Conservation (phyloP, 192 early-diverging fungal species). For the Thoreauomyces humboldtii region DNA sequence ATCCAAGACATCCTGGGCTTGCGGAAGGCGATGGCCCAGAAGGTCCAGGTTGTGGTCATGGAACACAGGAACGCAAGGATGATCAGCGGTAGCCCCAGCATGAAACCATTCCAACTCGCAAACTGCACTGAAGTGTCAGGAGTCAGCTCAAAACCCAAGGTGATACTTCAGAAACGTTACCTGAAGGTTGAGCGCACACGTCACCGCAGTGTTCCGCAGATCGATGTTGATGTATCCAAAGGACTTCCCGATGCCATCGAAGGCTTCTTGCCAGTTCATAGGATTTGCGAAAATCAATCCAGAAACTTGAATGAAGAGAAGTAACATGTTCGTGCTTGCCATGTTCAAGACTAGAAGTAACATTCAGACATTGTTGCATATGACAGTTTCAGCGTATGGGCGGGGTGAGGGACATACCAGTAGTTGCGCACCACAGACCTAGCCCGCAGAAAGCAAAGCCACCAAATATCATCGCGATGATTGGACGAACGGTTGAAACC, state of each 20-base stretch:
- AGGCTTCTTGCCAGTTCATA: slow-evolving; percentile 9
- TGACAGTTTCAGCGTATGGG: not conserved
- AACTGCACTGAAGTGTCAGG: too few relatives aligned
- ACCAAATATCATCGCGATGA: not conserved
- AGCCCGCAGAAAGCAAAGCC: slow-evolving; percentile 6
- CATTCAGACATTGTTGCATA: not conserved
- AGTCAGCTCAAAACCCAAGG: too few relatives aligned
- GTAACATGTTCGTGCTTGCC: slow-evolving; percentile 2
- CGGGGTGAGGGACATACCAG: not conserved
- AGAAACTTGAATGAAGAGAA: slow-evolving; percentile 23
- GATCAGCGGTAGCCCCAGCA: slow-evolving; percentile 10
- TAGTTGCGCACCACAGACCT: slow-evolving; percentile 11
- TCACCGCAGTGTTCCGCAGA: not conserved
- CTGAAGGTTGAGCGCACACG: slow-evolving; percentile 15
- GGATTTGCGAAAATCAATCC: slow-evolving; percentile 16
- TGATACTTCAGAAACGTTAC: too few relatives aligned
- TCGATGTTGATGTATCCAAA: slow-evolving; percentile 13
- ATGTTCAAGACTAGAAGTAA: slow-evolving; percentile 25
- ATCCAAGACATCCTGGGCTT: not conserved
- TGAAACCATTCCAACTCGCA: slow-evolving; percentile 8
- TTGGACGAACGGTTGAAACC: not conserved
- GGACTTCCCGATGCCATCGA: not conserved
- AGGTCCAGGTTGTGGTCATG: not conserved
- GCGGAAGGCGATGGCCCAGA: not conserved
- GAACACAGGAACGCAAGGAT: not conserved